Evolutionary conservation across 176 grass and related monocot species (phyloP), one percentile per base, ranked within the genome.

Genomic region (Tuctoria greenei): DNA sequence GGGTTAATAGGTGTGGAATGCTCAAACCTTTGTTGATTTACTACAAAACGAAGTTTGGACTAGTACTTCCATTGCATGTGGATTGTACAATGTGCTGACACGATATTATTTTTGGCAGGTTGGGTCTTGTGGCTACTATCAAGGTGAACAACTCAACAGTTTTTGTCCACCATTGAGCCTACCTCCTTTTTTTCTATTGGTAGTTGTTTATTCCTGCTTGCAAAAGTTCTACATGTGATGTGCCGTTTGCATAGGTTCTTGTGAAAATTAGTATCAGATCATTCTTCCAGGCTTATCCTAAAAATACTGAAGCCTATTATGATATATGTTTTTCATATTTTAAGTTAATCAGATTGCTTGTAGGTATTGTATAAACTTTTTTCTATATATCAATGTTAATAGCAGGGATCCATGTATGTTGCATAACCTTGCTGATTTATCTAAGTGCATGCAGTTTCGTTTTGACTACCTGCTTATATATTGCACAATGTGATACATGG

Each of bases 61-160:
- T 4, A 36, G 42, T 86, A 60, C 10, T 4, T 56, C n/a, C 10
- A 20, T 54, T 6, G 45, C 4, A 8, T 54, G 38, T 13, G 36
- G 61, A 43, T 79, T 73, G 54, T 5, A 67, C 51, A 35, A 45
- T 78, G 38, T 39, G 12, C 85, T 75, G 23, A 79, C 54, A 74
- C 23, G 2, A 27, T 23, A 72, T 44, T 90, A 25, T 56, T 18
- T 69, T 76, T 23, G 81, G 51, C 89, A 96, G 93, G 89, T 64
- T 96, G 84, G 81, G 89, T 39, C 93, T 96, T 71, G 89, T 92
- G 75, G 87, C 86, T 52, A 92, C 89, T 58, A 96, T 96, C 47
- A 96, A 96, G 93, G 93, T 96, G 87, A 55, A 69, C 20, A 72
- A 62, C 61, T 15, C 64, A 8, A 61, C 23, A 21, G 35, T 58